Percentiles rank a stretch among this genome's conserved stretches.
These are phyloP conservation scores for Metschnikowia bowlesiae DNA, from an alignment of 805 yeast species.

Conservation along the genomic window DNA sequence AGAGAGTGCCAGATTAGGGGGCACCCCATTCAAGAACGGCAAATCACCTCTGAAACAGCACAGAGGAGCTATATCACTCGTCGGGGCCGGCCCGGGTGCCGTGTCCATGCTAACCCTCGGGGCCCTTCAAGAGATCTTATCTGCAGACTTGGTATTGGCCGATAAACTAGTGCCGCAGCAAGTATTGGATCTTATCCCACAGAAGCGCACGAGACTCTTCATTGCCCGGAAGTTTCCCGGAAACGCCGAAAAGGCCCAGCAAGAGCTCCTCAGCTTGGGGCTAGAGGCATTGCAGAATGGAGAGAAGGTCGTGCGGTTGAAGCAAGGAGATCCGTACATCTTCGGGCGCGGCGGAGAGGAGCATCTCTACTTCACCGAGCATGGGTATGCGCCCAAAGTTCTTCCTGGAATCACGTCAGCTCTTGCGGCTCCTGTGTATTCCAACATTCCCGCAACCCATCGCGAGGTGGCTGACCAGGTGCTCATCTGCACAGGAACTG, in stretches of 20 bases:
- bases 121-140: conserved; percentile 72
- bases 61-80: conserved; percentile 68
- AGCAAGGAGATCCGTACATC: conserved; percentile 96
- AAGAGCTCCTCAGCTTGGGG: conserved; percentile 74
- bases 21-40: conserved; percentile 8
- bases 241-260: conserved; percentile 90
- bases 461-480: conserved; percentile 91
- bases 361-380: conserved; percentile 56
- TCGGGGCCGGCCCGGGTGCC: conserved; percentile 94
- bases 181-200: conserved; percentile 78
- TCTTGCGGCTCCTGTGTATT: conserved; percentile 76
- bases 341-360: conserved; percentile 98
- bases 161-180: conserved; percentile 91
- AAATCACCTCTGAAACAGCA: not conserved
- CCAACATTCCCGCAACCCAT: conserved; percentile 87
- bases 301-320: conserved; percentile 75
- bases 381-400: conserved; percentile 70
- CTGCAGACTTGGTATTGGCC: conserved; percentile 81
- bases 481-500: conserved; percentile 90
- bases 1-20: not conserved
- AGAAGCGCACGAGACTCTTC: conserved; percentile 59
- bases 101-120: conserved; percentile 77
- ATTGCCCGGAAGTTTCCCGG: conserved; percentile 96
- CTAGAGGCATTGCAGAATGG: conserved; percentile 61
- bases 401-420: conserved; percentile 90